Evolutionary conservation across 805 yeast species (phyloP).

Genomic region (Starmerella davenportii): DNA sequence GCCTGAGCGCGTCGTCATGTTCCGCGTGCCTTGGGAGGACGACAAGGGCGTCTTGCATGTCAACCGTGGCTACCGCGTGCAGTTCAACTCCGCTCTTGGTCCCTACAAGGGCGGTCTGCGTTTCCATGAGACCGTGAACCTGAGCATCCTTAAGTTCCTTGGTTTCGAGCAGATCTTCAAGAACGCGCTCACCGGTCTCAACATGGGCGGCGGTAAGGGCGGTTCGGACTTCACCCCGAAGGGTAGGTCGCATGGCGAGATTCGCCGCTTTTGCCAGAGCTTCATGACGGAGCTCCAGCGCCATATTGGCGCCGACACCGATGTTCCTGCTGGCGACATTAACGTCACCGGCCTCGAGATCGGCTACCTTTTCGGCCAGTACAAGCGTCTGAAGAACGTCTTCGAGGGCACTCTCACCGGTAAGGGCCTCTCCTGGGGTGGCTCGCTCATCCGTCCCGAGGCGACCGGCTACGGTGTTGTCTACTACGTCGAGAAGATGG

Average conservation of each 20-base stretch:
- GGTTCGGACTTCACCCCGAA: conserved; percentile 97
- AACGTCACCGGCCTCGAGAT: conserved; percentile 96
- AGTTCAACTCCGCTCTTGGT: conserved; percentile 94
- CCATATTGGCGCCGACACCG: conserved; percentile 93
- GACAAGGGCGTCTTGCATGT: conserved; percentile 83
- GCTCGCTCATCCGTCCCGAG: conserved; percentile 96
- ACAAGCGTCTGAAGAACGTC: conserved; percentile 74
- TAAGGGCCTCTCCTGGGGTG: conserved; percentile 97
- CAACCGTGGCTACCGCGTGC: conserved; percentile 95
- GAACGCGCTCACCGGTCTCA: conserved; percentile 90
- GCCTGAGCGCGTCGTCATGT: conserved; percentile 91
- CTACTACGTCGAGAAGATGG: conserved; percentile 95
- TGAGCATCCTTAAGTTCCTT: conserved; percentile 84
- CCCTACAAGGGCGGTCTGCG: conserved; percentile 99
- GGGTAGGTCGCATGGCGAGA: conserved; percentile 81
- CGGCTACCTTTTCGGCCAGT: conserved; percentile 92
- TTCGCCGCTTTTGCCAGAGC: conserved; percentile 88
- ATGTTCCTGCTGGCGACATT: conserved; percentile 98
- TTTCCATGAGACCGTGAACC: conserved; percentile 92
- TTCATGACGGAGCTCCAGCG: conserved; percentile 92
- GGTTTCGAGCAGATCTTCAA: conserved; percentile 98
- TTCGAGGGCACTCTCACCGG: conserved; percentile 98
- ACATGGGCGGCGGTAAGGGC: conserved; percentile 99
- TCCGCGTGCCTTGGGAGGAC: conserved; percentile 96
- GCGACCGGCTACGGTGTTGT: conserved; percentile 98